Evolutionary conservation across 169 alveolate genomes (phyloP).

Genomic region (Sarcocystis neurona): DNA sequence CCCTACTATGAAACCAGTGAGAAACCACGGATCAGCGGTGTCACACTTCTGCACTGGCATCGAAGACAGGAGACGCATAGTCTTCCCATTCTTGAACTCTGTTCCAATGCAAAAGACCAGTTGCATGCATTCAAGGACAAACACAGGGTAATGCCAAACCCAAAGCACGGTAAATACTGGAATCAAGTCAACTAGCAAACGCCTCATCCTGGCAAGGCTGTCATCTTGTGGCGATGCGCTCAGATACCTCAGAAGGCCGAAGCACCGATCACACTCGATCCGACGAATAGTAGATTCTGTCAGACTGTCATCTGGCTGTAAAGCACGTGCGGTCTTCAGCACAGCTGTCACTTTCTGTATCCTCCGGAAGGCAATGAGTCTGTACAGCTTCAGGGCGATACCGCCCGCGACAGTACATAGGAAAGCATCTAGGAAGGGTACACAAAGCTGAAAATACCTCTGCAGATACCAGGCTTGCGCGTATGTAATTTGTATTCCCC

Average conservation of each 20-base stretch:
- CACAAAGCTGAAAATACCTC: constrained; percentile 56
- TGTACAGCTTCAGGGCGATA: constrained; percentile 30
- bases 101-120: constrained; percentile 58
- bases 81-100: constrained; percentile 38
- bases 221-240: constrained; percentile 31
- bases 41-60: constrained; percentile 60
- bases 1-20: constrained; percentile 55
- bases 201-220: constrained; percentile 33
- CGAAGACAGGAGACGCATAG: constrained; percentile 45
- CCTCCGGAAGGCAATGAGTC: constrained; percentile 28
- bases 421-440: constrained; percentile 60
- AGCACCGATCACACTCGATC: constrained; percentile 42
- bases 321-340: constrained; percentile 55
- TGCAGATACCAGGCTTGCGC: constrained; percentile 58
- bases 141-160: constrained; percentile 64
- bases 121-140: constrained; percentile 62
- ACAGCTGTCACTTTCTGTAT: constrained; percentile 53
- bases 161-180: constrained; percentile 62
- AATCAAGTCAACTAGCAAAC: constrained; percentile 56
- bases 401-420: constrained; percentile 45
- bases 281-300: constrained; percentile 48
- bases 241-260: constrained; percentile 63
- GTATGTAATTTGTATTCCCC: constrained; percentile 48
- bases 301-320: constrained; percentile 59
- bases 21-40: constrained; percentile 53